phyloP scores from a whole-genome alignment of 129 eudicot species.

The Lactuca sativa region DNA sequence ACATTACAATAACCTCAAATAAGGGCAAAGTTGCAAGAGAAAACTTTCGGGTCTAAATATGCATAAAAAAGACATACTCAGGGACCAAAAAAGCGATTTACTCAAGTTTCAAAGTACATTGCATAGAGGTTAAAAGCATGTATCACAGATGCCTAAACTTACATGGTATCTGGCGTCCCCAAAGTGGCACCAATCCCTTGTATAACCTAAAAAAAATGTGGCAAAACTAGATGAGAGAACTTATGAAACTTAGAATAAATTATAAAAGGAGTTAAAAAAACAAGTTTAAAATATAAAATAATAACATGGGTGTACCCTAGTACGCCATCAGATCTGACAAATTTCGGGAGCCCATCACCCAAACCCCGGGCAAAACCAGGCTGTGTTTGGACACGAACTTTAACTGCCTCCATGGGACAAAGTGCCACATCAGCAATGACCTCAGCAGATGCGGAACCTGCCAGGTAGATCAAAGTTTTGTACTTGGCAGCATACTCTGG shows the following conservation, averaged over 20 bases:
- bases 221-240: neutral
- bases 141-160: constrained; percentile 31
- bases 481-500: constrained; percentile 78
- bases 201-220: constrained; percentile 57
- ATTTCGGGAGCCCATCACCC: constrained; percentile 78
- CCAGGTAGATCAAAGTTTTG: constrained; percentile 85
- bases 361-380: constrained; percentile 84
- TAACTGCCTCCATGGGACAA: constrained; percentile 85
- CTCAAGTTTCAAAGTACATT: neutral
- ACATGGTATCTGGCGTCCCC: constrained; percentile 96
- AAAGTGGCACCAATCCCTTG: constrained; percentile 84
- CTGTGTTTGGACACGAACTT: constrained; percentile 87
- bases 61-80: no score
- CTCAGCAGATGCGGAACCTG: constrained; percentile 91
- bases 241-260: neutral
- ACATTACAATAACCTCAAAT: no score
- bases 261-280: neutral
- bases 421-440: constrained; percentile 80
- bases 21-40: no score
- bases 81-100: neutral
- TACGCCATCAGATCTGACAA: constrained; percentile 72
- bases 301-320: constrained; percentile 50
- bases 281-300: neutral
- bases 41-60: no score
- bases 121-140: neutral